phyloP scores from a whole-genome alignment of 305 asterid species.

The Fraxinus baroniana region DNA sequence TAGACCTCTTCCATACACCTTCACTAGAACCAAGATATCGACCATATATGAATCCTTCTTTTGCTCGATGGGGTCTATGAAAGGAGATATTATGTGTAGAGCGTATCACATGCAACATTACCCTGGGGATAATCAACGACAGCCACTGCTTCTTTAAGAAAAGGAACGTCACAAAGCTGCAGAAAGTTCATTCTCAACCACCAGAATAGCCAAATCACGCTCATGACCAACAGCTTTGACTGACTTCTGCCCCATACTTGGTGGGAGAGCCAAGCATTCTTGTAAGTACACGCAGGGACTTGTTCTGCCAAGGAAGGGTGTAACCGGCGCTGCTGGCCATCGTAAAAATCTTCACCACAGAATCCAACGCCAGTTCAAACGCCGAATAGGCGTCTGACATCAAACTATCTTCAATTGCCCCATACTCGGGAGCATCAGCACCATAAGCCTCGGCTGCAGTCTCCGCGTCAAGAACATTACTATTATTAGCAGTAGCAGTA shows the following conservation, averaged over 20 bases:
- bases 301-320: constrained; percentile 85
- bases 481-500: constrained; percentile 3
- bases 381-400: constrained; percentile 59
- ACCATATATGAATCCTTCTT: neutral
- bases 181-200: constrained; percentile 70
- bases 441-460: constrained; percentile 3
- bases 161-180: constrained; percentile 91
- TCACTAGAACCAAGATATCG: neutral
- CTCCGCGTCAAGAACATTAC: constrained; percentile 21
- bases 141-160: constrained; percentile 94
- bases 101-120: constrained; percentile 31
- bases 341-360: constrained; percentile 88
- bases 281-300: constrained; percentile 89
- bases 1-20: neutral
- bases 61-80: neutral
- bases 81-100: constrained; percentile 26
- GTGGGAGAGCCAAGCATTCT: constrained; percentile 93
- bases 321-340: constrained; percentile 87
- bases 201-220: constrained; percentile 89
- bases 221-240: constrained; percentile 93
- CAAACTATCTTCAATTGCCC: constrained; percentile 32
- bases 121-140: constrained; percentile 74
- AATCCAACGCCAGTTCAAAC: constrained; percentile 82
- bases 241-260: constrained; percentile 74
- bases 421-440: neutral